phyloP scores from a whole-genome alignment of 2,329 filamentous ascomycete genomes.

The Dryadomyces sulphureus region DNA sequence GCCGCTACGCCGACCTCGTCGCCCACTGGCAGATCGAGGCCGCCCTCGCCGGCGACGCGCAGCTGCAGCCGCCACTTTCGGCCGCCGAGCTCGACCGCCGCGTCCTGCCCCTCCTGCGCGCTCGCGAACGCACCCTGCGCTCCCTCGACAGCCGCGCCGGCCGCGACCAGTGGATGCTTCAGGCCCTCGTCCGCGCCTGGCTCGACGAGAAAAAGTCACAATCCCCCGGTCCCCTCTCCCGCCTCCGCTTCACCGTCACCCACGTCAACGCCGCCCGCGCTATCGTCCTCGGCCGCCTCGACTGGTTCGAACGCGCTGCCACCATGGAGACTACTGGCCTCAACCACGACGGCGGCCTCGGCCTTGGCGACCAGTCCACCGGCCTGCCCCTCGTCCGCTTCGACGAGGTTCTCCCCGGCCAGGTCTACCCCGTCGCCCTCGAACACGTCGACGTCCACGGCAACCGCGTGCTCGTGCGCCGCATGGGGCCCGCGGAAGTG shows the following conservation, averaged over 20 bases:
- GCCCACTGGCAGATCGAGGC: conserved; percentile 54
- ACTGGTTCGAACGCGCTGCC: conserved; percentile 34
- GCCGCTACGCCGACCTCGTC: conserved; percentile 47
- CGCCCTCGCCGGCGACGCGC: conserved; percentile 21
- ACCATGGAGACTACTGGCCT: conserved; percentile 24
- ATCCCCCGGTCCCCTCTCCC: conserved; percentile 22
- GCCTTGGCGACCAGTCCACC: not conserved
- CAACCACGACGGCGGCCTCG: not conserved
- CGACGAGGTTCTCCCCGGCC: conserved; percentile 29
- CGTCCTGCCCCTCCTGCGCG: conserved; percentile 33
- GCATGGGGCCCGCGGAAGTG: not conserved
- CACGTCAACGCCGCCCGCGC: conserved; percentile 18
- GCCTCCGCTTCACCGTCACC: conserved; percentile 32
- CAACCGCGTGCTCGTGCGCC: conserved; percentile 27
- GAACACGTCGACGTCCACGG: conserved; percentile 35
- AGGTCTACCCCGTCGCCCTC: conserved; percentile 42
- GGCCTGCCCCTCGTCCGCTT: conserved; percentile 14
- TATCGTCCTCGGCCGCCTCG: conserved; percentile 25
- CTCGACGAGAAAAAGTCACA: too few species aligned
- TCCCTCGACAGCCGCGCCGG: conserved; percentile 28
- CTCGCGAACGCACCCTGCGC: conserved; percentile 36
- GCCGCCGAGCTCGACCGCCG: conserved; percentile 23
- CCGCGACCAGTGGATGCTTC: conserved; percentile 37
- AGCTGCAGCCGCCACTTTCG: conserved; percentile 23
- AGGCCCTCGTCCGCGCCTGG: conserved; percentile 46